These are phyloP conservation scores for Tephrocybe sp. DNA, from an alignment of 768 basidiomycete species.

Conservation along the genomic window DNA sequence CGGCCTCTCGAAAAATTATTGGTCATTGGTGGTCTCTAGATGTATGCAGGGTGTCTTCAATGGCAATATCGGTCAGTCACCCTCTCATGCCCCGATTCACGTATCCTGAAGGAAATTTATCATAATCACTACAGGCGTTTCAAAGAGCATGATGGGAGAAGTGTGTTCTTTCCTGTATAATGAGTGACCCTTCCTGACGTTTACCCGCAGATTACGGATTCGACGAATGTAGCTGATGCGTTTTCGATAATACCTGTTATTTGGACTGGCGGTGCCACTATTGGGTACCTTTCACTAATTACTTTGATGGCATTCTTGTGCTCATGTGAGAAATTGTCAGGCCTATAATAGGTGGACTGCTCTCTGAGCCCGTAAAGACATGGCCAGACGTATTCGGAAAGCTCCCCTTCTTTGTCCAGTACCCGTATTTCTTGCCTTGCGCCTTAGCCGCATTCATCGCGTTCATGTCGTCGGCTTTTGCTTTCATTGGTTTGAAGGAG, in stretches of 20 bases:
- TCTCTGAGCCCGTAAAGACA: constrained; percentile 29
- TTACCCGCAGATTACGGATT: constrained; percentile 24
- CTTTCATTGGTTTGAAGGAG: constrained; percentile 27
- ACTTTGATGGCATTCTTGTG: background rate
- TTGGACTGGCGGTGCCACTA: constrained; percentile 25
- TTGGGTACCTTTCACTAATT: constrained; percentile 19
- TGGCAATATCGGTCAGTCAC: constrained; percentile 37
- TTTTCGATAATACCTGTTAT: constrained; percentile 28
- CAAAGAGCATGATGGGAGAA: constrained; percentile 22
- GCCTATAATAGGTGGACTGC: constrained; percentile 28
- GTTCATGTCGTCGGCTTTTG: constrained; percentile 16
- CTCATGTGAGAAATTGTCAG: background rate
- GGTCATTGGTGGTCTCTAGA: constrained; percentile 10
- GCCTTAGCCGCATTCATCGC: constrained; percentile 19
- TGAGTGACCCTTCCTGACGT: background rate
- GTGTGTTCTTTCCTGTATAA: background rate
- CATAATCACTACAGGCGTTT: constrained; percentile 11
- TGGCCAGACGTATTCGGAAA: constrained; percentile 30
- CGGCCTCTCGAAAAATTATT: constrained; percentile 29
- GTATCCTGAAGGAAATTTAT: background rate
- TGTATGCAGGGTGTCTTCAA: constrained; percentile 30
- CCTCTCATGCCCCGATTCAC: background rate
- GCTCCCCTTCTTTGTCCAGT: constrained; percentile 26
- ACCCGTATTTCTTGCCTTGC: constrained; percentile 37
- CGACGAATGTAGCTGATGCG: constrained; percentile 26